Evolutionary conservation across 352 stramenopile genomes (phyloP), one percentile per base, ranked within the genome.

Genomic region (Phytophthora nicotianae): DNA sequence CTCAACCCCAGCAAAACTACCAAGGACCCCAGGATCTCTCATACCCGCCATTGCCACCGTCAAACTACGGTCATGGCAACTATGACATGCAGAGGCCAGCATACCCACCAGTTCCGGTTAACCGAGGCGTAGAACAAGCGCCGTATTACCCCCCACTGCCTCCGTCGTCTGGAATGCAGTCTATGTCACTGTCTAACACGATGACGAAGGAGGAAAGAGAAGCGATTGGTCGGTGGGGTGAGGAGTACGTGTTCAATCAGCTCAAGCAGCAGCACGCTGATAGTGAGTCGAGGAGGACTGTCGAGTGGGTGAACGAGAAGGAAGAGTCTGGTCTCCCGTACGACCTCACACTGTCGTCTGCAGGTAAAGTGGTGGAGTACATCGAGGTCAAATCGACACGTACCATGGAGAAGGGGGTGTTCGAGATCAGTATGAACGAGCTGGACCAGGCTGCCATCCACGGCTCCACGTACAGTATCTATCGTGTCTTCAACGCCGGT

Each of bases 391-490:
- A 96, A 53, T 83, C 83, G 33, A 96, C 87, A 38, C 83, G 86
- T 27, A 96, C 86, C 19, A 92, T 90, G 78, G 87, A 96, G 65
- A 96, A 96, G 58, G 72, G 74, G 21, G 71, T 90, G 54, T 96
- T 96, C 45, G 87, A 96, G 80, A 96, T 96, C 67, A 93, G 83
- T 53, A 90, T 93, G 80, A 93, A 96, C 67, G 87, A 95, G 57
- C 65, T 96, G 59, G 85, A 96, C 64, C 79, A 91, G 50, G 87
- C 87, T n/a, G 73, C 72, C 16, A 74, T 86, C 5, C 83, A 90
- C 62, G 87, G 87, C 19, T 92, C 85, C 13, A 79, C 70, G 24
- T 96, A 93, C 74, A 74, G 66, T 50, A 94, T 96, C 62, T 96
- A 94, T 61, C 83, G 87, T 41, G 87, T 94, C 11, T 96, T 94